Evolutionary conservation across 805 yeast genomes (phyloP).

Genomic region (Saturnispora mendoncae): DNA sequence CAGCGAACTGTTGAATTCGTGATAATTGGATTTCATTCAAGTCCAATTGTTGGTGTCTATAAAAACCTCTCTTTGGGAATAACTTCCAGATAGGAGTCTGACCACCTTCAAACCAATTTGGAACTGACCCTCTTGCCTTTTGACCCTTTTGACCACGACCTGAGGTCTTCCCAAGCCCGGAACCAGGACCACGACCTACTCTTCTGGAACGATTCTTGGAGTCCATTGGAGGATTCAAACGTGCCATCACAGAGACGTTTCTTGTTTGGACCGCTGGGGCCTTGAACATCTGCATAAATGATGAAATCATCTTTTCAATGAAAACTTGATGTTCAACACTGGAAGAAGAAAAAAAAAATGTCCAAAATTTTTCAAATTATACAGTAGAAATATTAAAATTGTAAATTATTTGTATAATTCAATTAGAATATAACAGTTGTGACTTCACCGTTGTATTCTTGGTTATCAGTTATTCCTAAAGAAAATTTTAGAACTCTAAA

Average conservation of each 20-base stretch:
- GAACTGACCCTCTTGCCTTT: slow-evolving; percentile 86
- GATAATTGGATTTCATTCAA: slow-evolving; percentile 55
- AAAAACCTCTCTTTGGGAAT: slow-evolving; percentile 85
- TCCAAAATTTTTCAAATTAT: too few species aligned
- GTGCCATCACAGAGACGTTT: slow-evolving; percentile 41
- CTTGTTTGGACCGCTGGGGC: slow-evolving; percentile 11
- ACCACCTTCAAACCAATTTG: slow-evolving; percentile 97
- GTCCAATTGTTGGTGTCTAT: slow-evolving; percentile 47
- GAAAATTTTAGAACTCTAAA: too few species aligned
- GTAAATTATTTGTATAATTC: too few species aligned
- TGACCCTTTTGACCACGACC: slow-evolving; percentile 99
- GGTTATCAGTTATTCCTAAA: too few species aligned
- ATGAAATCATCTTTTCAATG: too few species aligned
- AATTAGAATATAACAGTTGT: too few species aligned
- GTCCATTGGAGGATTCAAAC: slow-evolving; percentile 49
- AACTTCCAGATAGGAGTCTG: slow-evolving; percentile 85
- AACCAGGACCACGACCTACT: slow-evolving; percentile 94
- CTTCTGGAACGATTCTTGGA: slow-evolving; percentile 57
- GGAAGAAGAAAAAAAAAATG: too few species aligned
- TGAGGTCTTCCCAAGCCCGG: slow-evolving; percentile 87
- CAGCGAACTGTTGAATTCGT: slow-evolving; percentile 62
- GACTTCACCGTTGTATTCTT: too few species aligned
- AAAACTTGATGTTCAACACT: too few species aligned
- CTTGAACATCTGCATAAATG: background rate
- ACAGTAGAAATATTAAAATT: too few species aligned